A percentile compares a stretch with the other conserved stretches of the same genome.
Conservation (phyloP, 495 filamentous ascomycete species). For the Schizothecium vesticola region DNA sequence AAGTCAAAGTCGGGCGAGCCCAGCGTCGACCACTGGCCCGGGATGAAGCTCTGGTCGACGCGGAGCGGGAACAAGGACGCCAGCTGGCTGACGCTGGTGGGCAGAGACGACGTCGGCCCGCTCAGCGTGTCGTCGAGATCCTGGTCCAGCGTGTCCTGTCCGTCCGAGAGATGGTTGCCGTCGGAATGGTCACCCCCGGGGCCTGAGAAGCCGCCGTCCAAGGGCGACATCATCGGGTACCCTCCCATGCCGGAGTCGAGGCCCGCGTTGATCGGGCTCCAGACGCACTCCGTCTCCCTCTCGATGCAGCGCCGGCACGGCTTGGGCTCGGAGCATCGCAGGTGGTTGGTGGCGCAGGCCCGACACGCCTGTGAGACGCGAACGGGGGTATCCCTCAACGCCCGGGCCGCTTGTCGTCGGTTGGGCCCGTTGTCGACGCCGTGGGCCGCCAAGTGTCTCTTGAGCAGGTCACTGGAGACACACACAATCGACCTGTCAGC, state of each 20-base stretch:
- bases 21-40: conserved; percentile 10
- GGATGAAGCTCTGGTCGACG: neutral
- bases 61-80: neutral
- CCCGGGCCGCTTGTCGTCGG: neutral
- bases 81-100: neutral
- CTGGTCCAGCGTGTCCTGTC: neutral
- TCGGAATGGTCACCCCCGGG: neutral
- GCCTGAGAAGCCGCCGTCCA: neutral
- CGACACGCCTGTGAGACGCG: conserved; percentile 12
- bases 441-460: neutral
- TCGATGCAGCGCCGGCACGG: conserved; percentile 10
- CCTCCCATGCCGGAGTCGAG: neutral
- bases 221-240: neutral
- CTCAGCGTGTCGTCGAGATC: neutral
- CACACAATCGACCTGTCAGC: neutral
- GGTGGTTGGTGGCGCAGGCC: conserved; percentile 10
- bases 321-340: conserved; percentile 12
- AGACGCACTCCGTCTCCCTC: conserved; percentile 9
- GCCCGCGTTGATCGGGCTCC: neutral
- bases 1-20: neutral
- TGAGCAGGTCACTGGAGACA: neutral
- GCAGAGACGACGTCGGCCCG: neutral
- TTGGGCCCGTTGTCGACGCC: neutral
- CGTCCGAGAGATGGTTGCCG: neutral
- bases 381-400: neutral